These are phyloP conservation scores for Boletus sp. DNA, from an alignment of 768 basidiomycete species.

Conservation along the genomic window DNA sequence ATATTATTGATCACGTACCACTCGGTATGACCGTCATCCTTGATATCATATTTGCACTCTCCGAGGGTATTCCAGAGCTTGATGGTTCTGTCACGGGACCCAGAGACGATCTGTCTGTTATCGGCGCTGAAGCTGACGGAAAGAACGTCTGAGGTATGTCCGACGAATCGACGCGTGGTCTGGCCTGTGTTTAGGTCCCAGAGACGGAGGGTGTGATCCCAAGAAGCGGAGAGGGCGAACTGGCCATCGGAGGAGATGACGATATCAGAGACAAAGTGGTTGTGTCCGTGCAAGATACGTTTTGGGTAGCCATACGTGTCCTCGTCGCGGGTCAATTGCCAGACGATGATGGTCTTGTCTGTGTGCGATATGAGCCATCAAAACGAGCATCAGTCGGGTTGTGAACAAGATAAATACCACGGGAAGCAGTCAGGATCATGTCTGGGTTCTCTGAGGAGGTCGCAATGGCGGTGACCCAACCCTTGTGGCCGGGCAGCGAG, in stretches of 20 bases:
- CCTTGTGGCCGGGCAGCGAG: conserved; percentile 88
- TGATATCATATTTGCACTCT: conserved; percentile 99
- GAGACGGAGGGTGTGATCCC: conserved; percentile 99
- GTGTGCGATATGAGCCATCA: conserved; percentile 50
- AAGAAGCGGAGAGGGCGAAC: conserved; percentile 97
- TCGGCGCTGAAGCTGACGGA: conserved; percentile 99
- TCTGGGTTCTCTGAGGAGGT: conserved; percentile 99
- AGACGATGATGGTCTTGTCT: conserved; percentile 99
- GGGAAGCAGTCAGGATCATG: conserved; percentile 97
- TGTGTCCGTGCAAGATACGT: conserved; percentile 96
- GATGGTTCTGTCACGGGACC: conserved; percentile 94
- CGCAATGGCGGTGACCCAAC: conserved; percentile 98
- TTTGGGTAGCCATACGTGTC: conserved; percentile 94
- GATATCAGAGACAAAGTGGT: conserved; percentile 98
- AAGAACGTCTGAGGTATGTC: conserved; percentile 96
- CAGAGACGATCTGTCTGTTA: conserved; percentile 99
- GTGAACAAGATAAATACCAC: conserved; percentile 57
- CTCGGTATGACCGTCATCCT: conserved; percentile 97
- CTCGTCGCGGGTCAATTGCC: conserved; percentile 95
- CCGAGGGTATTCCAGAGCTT: conserved; percentile 99
- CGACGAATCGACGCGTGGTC: conserved; percentile 96
- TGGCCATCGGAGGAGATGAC: conserved; percentile 99
- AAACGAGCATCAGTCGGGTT: conserved; percentile 14
- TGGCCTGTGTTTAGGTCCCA: conserved; percentile 99
- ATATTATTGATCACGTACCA: conserved; percentile 49